Conservation (phyloP, 192 early-diverging fungal species). For the Helicostylum pulchrum region DNA sequence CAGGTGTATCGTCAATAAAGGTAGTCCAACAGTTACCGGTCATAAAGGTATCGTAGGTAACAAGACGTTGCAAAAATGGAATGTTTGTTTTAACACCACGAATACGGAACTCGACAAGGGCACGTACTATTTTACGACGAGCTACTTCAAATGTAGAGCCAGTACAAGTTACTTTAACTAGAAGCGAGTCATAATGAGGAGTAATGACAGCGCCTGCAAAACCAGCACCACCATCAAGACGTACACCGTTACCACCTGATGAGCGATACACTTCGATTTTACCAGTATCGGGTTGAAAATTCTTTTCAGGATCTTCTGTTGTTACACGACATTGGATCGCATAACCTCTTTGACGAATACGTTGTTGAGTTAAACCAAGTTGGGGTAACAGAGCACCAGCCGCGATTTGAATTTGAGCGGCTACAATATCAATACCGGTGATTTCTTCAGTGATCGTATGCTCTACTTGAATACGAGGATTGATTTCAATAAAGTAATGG, state of each 20-base stretch:
- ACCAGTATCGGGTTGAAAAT: conserved; percentile 56
- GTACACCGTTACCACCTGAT: conserved; percentile 18
- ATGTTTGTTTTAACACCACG: conserved; percentile 97
- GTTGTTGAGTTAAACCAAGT: conserved; percentile 16
- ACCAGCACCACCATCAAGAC: conserved; percentile 49
- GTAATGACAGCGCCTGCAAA: conserved; percentile 89
- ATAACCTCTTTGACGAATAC: conserved; percentile 43
- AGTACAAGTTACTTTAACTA: conserved; percentile 87
- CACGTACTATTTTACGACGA: conserved; percentile 82
- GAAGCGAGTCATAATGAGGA: conserved; percentile 93
- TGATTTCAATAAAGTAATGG: conserved; percentile 66
- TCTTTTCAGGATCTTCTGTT: conserved; percentile 62
- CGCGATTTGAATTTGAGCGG: conserved; percentile 57
- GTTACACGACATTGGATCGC: conserved; percentile 60
- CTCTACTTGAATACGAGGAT: conserved; percentile 67
- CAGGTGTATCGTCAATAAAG: conserved; percentile 95
- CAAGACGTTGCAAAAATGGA: conserved; percentile 83
- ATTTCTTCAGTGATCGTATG: conserved; percentile 62
- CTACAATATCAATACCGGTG: conserved; percentile 61
- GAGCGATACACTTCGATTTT: conserved; percentile 51
- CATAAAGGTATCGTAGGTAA: conserved; percentile 78
- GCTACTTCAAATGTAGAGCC: conserved; percentile 88
- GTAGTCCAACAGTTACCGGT: conserved; percentile 91
- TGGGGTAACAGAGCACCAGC: conserved; percentile 51
- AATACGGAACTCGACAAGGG: conserved; percentile 91